phyloP scores from a whole-genome alignment of 192 early-diverging fungal species.

The Coemansia sp. region DNA sequence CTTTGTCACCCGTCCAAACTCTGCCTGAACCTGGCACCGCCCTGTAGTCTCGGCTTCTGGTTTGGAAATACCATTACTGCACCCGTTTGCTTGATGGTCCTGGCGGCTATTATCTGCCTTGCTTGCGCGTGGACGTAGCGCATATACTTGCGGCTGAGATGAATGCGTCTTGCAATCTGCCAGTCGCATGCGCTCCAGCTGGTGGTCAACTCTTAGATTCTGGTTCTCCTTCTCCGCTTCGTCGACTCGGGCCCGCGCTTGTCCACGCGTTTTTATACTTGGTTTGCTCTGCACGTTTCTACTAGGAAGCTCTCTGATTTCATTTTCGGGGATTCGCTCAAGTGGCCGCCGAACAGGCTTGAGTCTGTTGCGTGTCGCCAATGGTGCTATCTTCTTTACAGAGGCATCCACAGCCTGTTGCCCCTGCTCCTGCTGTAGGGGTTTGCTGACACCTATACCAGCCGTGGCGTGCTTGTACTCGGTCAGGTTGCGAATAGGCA shows the following conservation, averaged over 20 bases:
- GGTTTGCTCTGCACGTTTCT: background rate
- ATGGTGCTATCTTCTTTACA: background rate
- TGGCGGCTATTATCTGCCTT: slow-evolving; percentile 1
- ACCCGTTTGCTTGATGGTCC: background rate
- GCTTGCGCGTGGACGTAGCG: slow-evolving; percentile 26
- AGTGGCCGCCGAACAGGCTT: slow-evolving; percentile 17
- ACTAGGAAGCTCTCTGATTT: slow-evolving; percentile 1
- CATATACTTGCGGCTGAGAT: slow-evolving; percentile 18
- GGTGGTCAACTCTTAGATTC: background rate
- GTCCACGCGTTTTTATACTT: slow-evolving; percentile 1
- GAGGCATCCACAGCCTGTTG: background rate
- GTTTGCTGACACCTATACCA: background rate
- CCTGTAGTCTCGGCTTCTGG: slow-evolving; percentile 5
- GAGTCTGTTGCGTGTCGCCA: background rate
- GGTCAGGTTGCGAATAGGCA: slow-evolving; percentile 36
- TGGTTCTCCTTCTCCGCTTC: slow-evolving; percentile 37
- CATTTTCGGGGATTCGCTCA: slow-evolving; percentile 37
- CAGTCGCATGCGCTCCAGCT: slow-evolving; percentile 11
- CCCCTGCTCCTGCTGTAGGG: background rate
- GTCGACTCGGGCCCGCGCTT: slow-evolving; percentile 4
- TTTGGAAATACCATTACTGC: background rate
- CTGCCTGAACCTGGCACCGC: slow-evolving; percentile 26
- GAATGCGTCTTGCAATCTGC: slow-evolving; percentile 1
- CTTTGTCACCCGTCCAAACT: slow-evolving; percentile 42
- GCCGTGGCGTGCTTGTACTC: slow-evolving; percentile 22